A percentile compares a stretch with the other conserved stretches of the same genome.
Conservation (phyloP, 202 grass and related monocot species). For the Musa balbisiana region DNA sequence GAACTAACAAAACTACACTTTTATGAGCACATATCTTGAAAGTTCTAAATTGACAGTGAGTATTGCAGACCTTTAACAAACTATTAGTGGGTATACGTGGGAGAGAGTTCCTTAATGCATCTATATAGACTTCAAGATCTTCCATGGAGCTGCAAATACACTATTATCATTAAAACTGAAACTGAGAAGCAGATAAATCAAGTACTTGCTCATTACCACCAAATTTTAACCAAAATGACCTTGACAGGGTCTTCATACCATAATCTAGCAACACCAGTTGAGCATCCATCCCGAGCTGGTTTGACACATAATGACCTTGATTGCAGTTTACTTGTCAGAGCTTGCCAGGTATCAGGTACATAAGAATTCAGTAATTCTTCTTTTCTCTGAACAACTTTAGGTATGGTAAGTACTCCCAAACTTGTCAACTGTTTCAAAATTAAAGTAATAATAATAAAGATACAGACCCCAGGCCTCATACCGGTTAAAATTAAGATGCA, state of each 20-base stretch:
- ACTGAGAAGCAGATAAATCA: neutral
- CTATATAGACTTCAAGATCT: slow-evolving; percentile 73
- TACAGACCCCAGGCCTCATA: neutral
- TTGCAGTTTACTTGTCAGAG: slow-evolving; percentile 44
- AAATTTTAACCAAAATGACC: neutral
- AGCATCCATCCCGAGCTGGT: slow-evolving; percentile 88
- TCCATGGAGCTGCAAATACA: slow-evolving; percentile 44
- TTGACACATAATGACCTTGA: slow-evolving; percentile 80
- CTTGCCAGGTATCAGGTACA: slow-evolving; percentile 53
- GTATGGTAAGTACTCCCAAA: slow-evolving; percentile 72
- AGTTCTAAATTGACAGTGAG: neutral
- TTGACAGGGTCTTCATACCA: slow-evolving; percentile 40
- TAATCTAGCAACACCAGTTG: slow-evolving; percentile 94
- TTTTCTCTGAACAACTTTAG: slow-evolving; percentile 64
- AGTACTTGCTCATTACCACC: neutral
- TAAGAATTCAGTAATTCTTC: slow-evolving; percentile 45
- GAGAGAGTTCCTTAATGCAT: slow-evolving; percentile 42
- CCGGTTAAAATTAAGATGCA: neutral
- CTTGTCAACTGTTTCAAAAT: slow-evolving; percentile 40
- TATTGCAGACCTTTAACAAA: slow-evolving; percentile 59
- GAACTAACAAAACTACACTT: neutral
- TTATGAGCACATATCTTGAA: neutral
- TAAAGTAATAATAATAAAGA: neutral
- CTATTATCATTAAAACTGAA: slow-evolving; percentile 19
- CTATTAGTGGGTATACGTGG: slow-evolving; percentile 70